These are phyloP conservation scores for Pyrenochaeta sp. DNA, from an alignment of 2,329 filamentous ascomycete genomes.

Conservation along the genomic window DNA sequence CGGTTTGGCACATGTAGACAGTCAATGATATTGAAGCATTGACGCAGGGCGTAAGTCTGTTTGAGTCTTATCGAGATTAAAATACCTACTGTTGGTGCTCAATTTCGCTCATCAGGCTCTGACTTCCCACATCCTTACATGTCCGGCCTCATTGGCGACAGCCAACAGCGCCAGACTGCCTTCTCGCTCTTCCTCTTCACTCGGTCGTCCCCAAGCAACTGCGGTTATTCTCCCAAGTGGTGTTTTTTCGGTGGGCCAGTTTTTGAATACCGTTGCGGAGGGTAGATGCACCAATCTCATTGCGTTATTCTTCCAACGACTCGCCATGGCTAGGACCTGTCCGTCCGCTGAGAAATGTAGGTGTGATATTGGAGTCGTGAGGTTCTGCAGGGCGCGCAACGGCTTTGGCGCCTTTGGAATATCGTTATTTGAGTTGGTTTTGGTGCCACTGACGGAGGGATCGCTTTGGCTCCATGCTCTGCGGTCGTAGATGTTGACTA, in stretches of 20 bases:
- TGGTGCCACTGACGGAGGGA: slow-evolving; percentile 11
- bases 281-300: slow-evolving; percentile 88
- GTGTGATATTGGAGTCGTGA: slow-evolving; percentile 84
- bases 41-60: not conserved
- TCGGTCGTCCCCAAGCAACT: slow-evolving; percentile 56
- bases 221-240: slow-evolving; percentile 82
- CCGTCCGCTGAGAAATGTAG: slow-evolving; percentile 87
- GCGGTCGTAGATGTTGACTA: slow-evolving; percentile 94
- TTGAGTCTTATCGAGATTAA: not conserved
- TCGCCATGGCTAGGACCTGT: slow-evolving; percentile 87
- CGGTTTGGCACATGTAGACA: not conserved
- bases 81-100: not conserved
- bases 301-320: slow-evolving; percentile 86
- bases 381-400: slow-evolving; percentile 77
- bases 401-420: slow-evolving; percentile 77
- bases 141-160: slow-evolving; percentile 87
- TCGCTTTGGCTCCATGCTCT: slow-evolving; percentile 63
- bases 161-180: slow-evolving; percentile 68
- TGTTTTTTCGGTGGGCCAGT: slow-evolving; percentile 94
- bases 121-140: slow-evolving; percentile 86
- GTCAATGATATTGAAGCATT: not conserved
- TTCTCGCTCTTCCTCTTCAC: slow-evolving; percentile 67
- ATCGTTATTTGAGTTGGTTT: slow-evolving; percentile 48
- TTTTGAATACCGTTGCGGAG: slow-evolving; percentile 91
- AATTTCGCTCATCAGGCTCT: slow-evolving; percentile 32